Evolutionary conservation across 176 grass and related monocot species (phyloP), one percentile per base, ranked within the genome.

Genomic region (Eragrostis nindensis): DNA sequence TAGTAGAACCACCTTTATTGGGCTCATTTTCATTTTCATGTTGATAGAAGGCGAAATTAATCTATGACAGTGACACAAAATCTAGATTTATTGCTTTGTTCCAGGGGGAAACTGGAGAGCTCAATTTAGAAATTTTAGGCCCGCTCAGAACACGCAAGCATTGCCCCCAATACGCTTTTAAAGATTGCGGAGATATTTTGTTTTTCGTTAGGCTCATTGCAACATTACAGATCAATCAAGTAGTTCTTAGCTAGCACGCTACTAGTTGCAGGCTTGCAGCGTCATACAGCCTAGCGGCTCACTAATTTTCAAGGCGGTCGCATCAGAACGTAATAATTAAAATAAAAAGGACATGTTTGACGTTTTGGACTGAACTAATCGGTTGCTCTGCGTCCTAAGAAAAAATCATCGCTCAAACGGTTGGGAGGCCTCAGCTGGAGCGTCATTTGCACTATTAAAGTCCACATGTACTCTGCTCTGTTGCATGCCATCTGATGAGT

Each of bases 291-390:
- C 53, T 62, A 46, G 75, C 24, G 27, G 25, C 7, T 16, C 15
- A 42, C 3, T 7, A 55, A 69, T 39, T 11, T 65, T 87, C 30
- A 86, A 76, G 7, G 48, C 62, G 0, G 71, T 53, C 52, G 78
- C 27, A 45, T 83, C 59, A 68, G 16, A 50, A 88, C 11, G 13
- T 18, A 63, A 74, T 74, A 63, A 74, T 74, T 43, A 74, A n/a
- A 29, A 29, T 3, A 21, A 68, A 75, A 81, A 5, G 24, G 16
- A 69, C 21, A 15, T 22, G 57, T 1, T 46, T 43, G 80, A 66
- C 39, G 13, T 41, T 44, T 55, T 39, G 39, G 15, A 11, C 21
- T 3, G 50, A 15, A 40, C 27, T 40, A 47, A 66, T 15, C 2
- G 8, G 61, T 24, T 21, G 29, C 24, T 49, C 26, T 5, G 8